Conservation (phyloP, 2,329 filamentous ascomycete genomes). For the Bertia moriformis region DNA sequence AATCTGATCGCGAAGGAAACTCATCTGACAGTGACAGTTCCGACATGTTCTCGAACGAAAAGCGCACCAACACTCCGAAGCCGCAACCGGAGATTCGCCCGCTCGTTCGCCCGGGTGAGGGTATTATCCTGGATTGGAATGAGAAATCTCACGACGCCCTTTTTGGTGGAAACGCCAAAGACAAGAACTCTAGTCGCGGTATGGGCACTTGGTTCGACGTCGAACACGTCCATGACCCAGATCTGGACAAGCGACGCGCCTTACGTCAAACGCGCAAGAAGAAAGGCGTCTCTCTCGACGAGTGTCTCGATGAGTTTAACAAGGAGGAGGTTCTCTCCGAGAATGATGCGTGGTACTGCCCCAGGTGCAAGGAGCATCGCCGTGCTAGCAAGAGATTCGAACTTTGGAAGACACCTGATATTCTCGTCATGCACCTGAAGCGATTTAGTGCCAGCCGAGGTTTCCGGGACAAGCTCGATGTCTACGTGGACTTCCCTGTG, state of each 20-base stretch:
- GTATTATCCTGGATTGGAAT: constrained; percentile 75
- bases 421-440: constrained; percentile 88
- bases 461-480: constrained; percentile 81
- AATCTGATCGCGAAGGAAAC: neutral
- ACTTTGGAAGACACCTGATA: constrained; percentile 91
- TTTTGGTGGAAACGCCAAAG: constrained; percentile 32
- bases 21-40: neutral
- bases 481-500: constrained; percentile 79
- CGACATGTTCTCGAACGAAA: neutral
- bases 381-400: constrained; percentile 93
- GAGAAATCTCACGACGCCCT: constrained; percentile 54
- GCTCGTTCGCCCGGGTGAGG: constrained; percentile 68
- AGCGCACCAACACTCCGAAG: neutral
- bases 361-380: constrained; percentile 82
- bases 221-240: constrained; percentile 42
- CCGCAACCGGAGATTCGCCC: constrained; percentile 3
- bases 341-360: constrained; percentile 95
- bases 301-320: constrained; percentile 88
- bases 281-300: constrained; percentile 68
- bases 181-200: constrained; percentile 16
- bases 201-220: constrained; percentile 17
- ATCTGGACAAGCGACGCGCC: constrained; percentile 47
- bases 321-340: constrained; percentile 87
- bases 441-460: constrained; percentile 75
- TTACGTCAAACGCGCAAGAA: constrained; percentile 52